Base-by-base conservation (phyloP, 345 rosid genomes). In the Gossypium mustelinum region DNA sequence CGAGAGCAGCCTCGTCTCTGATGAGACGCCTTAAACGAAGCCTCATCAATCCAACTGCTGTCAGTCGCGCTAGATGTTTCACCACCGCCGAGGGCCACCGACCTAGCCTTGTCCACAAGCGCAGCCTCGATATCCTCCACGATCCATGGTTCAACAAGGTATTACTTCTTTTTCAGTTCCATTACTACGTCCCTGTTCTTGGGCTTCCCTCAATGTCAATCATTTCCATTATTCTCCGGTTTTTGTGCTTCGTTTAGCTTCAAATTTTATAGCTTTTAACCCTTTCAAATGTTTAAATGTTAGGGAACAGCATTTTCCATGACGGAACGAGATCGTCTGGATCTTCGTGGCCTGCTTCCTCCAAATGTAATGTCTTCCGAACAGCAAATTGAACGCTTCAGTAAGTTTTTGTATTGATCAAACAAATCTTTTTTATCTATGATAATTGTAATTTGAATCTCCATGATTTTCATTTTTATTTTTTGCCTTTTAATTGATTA, bases 101-200 rank as follows among this genome's bases (percentile, higher is more conserved):
- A 12, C 99, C 97, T 20, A 82, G 92, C 47, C 90, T 95, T 51
- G 97, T 95, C 47, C 97, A 95, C 84, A 95, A 95, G 87, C 94
- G 97, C 72, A 93, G 99, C 79, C 86, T 92, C 67, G 98, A 95
- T 56, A 93, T 93, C 74, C 99, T 95, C 76, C 99, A 93, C 72
- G 98, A 95, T 80, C 98, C 99, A 66, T 92, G 97, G 99, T 95
- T 95, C 90, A 95, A 95, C 81, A 95, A 91, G 96, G 98, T 89
- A 34, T 67, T 20, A 67, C 55, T 3, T 7, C 4, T 54, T 54
- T 25, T 51, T 50, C 22, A 13, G 20, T 65, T 52, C 72, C 55
- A 3, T 24, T 58, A 12, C 20, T 1, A 20, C 8, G 11, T 57
- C 75, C 12, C 18, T 22, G 39, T 43, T 72, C 39, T 16, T 2